Base-by-base conservation (phyloP, 2,329 filamentous ascomycete genomes). In the Hypomyces perniciosus region DNA sequence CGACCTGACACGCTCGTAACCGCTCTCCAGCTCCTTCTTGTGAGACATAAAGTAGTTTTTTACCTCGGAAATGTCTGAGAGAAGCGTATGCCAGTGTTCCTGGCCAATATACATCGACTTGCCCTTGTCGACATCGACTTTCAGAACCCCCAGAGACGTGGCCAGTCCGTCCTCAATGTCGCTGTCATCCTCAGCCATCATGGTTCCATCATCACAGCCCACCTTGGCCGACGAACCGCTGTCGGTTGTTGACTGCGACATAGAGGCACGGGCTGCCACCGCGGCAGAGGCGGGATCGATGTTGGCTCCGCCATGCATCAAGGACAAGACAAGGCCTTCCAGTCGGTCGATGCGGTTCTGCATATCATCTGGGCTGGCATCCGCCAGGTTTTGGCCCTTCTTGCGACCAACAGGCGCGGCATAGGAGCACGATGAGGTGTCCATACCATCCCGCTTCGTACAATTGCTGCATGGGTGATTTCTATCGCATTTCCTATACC, bases 331-430 rank as follows among this genome's bases (percentile, higher is more conserved):
- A 67, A 97, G 74, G 60, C 88, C 87, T 77, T 97, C 92, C 58
- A 97, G 78, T 61, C 92, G 83, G 74, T 97, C 91, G 72, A 97
- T 97, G 67, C 93, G 87, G 65, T 95, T 95, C 73, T 97, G 92
- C 92, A 97, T 96, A 70, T 96, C 92, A 77, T 96, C 91, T 45
- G 92, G 90, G 60, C 70, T 83, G 49, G 77, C 71, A 60, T 77
- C 70, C 54, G 67, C 78, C 76, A 71, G 81, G 71, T 72, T 79
- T 68, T 85, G 80, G 63, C 74, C 84, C 77, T 89, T 95, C 70
- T 89, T 93, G 60, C 89, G 81, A 47, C 73, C 74, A 31, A 75
- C 69, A 35, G 83, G 85, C 46, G 83, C 78, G 43, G 90, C 90
- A 74, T 96, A 97, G 58, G 86, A 87, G 72, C 92, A 97, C 51